phyloP scores from a whole-genome alignment of 2,329 filamentous ascomycete species.

The Alternaria sp. region DNA sequence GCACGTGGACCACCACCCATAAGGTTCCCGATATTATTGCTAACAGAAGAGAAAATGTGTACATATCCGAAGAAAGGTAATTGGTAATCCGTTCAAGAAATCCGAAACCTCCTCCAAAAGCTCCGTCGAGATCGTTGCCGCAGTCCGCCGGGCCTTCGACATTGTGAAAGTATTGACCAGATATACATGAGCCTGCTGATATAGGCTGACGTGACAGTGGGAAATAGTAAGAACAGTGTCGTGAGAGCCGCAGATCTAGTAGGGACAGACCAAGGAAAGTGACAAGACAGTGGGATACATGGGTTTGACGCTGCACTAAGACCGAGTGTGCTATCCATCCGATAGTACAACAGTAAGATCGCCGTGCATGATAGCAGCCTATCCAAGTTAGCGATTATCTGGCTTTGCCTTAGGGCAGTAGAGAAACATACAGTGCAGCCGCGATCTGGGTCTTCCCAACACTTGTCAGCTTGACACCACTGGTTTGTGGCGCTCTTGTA shows the following conservation, averaged over 20 bases:
- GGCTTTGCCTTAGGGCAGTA: background rate
- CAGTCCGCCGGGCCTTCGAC: slow-evolving; percentile 5
- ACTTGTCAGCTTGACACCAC: slow-evolving; percentile 62
- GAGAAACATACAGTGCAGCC: slow-evolving; percentile 78
- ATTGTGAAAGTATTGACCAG: slow-evolving; percentile 33
- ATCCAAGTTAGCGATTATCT: background rate
- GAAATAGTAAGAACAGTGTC: background rate
- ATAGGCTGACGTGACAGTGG: slow-evolving; percentile 1
- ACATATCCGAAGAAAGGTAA: slow-evolving; percentile 12
- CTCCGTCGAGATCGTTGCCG: slow-evolving; percentile 23
- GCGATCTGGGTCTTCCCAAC: slow-evolving; percentile 52
- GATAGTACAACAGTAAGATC: slow-evolving; percentile 37
- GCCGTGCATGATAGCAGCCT: slow-evolving; percentile 33
- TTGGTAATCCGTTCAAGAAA: slow-evolving; percentile 4
- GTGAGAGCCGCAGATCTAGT: slow-evolving; percentile 8
- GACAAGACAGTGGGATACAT: background rate
- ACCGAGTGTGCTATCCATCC: slow-evolving; percentile 23
- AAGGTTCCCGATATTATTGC: background rate
- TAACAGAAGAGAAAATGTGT: slow-evolving; percentile 16
- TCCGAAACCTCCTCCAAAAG: slow-evolving; percentile 30
- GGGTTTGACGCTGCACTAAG: background rate
- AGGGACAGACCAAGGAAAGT: background rate
- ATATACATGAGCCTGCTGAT: slow-evolving; percentile 3
- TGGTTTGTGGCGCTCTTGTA: slow-evolving; percentile 72
- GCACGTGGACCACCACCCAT: background rate